Conservation (phyloP, 768 basidiomycete genomes). For the Lyophyllum shimeji region DNA sequence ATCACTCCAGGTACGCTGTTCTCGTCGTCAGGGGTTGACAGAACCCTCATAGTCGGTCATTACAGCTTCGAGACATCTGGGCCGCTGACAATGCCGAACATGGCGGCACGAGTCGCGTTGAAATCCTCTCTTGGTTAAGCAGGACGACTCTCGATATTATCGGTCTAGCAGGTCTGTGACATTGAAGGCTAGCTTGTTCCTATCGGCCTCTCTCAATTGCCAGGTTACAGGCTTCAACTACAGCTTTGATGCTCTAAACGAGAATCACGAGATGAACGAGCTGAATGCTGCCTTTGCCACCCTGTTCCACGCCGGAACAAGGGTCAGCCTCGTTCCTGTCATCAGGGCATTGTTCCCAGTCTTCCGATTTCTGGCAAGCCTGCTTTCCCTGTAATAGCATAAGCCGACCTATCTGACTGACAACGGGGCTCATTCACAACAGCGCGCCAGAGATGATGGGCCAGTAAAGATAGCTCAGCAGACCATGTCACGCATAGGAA, state of each 20-base stretch:
- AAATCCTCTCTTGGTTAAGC: conserved; percentile 65
- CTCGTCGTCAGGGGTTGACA: not conserved
- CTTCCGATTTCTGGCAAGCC: conserved; percentile 33
- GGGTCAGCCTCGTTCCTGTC: conserved; percentile 27
- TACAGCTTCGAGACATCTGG: conserved; percentile 53
- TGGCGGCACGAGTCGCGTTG: conserved; percentile 35
- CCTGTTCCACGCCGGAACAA: conserved; percentile 40
- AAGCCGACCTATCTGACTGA: not conserved
- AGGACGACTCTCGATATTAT: conserved; percentile 77
- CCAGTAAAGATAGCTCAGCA: not conserved
- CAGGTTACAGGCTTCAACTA: conserved; percentile 27
- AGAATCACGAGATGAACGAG: conserved; percentile 33
- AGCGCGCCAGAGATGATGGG: not conserved
- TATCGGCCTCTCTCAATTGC: conserved; percentile 25
- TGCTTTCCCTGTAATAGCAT: not conserved
- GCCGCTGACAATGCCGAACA: conserved; percentile 31
- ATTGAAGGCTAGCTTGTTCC: conserved; percentile 24
- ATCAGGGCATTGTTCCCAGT: conserved; percentile 31
- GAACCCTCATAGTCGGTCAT: not conserved
- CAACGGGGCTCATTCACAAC: not conserved
- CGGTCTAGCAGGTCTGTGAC: conserved; percentile 59
- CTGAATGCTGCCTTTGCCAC: conserved; percentile 46
- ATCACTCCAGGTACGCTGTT: conserved; percentile 42
- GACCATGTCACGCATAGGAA: conserved; percentile 41
- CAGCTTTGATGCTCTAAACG: conserved; percentile 23